Percentiles rank a stretch among this genome's conserved stretches.
phyloP scores from a whole-genome alignment of 148 eudicot species.

The Diospyros lotus region DNA sequence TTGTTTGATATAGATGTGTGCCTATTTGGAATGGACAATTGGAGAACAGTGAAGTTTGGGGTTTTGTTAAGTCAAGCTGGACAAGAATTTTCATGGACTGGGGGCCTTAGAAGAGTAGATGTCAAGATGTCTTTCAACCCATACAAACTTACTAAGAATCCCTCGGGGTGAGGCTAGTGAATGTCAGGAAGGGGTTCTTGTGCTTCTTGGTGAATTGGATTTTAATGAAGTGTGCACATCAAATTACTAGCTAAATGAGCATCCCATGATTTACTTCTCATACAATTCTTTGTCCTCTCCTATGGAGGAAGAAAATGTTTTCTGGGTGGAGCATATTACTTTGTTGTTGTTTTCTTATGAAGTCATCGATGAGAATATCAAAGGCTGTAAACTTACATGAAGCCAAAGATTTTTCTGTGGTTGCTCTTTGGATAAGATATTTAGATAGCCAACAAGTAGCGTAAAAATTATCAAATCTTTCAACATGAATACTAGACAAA shows the following conservation, averaged over 20 bases:
- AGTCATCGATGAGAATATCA: not conserved
- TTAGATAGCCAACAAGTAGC: no score
- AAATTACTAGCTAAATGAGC: not conserved
- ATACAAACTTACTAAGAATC: not conserved
- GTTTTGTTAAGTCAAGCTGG: not conserved
- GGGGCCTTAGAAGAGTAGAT: not conserved
- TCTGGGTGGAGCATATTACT: not conserved
- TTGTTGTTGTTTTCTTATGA: not conserved
- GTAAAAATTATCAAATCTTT: no score
- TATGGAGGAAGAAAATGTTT: not conserved
- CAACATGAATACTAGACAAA: no score
- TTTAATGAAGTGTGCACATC: not conserved
- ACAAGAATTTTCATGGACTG: not conserved
- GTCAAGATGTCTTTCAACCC: not conserved
- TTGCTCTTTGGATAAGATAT: no score
- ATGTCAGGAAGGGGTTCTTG: not conserved
- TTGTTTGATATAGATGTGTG: not conserved
- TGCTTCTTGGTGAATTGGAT: not conserved
- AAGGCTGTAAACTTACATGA: not conserved
- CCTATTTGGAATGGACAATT: not conserved
- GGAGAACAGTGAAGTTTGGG: not conserved
- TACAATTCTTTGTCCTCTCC: not conserved
- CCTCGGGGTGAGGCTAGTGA: not conserved
- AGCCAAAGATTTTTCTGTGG: not conserved
- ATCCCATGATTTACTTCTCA: not conserved